Conservation (phyloP, 176 grass and related monocot species). For the Juncus inflexus region DNA sequence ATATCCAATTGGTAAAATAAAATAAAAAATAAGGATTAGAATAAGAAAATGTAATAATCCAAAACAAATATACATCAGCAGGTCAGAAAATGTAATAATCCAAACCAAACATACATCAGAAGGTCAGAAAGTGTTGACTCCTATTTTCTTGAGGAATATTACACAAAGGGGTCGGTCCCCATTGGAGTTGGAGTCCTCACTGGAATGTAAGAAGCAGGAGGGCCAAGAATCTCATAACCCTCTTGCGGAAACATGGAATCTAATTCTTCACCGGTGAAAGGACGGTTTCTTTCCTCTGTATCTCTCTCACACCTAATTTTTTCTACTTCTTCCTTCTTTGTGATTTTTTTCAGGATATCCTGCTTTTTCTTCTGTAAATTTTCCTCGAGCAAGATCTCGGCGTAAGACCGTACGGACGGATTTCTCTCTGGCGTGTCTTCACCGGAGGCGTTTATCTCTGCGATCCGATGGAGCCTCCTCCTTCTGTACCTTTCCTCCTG, state of each 20-base stretch:
- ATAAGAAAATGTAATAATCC: too few relatives aligned
- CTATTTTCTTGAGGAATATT: conserved; percentile 86
- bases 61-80: too few relatives aligned
- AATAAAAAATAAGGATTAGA: too few relatives aligned
- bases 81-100: too few relatives aligned
- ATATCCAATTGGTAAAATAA: too few relatives aligned
- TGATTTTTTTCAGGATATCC: conserved; percentile 57
- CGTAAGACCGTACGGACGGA: conserved; percentile 61
- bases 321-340: conserved; percentile 81
- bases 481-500: conserved; percentile 86
- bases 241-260: conserved; percentile 79
- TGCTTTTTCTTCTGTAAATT: conserved; percentile 70
- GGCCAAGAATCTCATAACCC: conserved; percentile 86
- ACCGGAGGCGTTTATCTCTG: conserved; percentile 57
- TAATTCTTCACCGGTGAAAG: conserved; percentile 28
- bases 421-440: conserved; percentile 83
- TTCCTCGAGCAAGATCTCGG: conserved; percentile 69
- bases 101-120: too few relatives aligned
- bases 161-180: conserved; percentile 70
- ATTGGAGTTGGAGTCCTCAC: conserved; percentile 91
- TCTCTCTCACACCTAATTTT: conserved; percentile 42
- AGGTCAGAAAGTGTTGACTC: conserved; percentile 80
- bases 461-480: conserved; percentile 60
- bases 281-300: too few relatives aligned
- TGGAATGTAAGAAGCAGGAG: conserved; percentile 71